Percentiles rank a stretch among this genome's conserved stretches.
These are phyloP conservation scores for Vitis labrusca DNA, from an alignment of 164 flowering plant genomes.

Conservation along the genomic window DNA sequence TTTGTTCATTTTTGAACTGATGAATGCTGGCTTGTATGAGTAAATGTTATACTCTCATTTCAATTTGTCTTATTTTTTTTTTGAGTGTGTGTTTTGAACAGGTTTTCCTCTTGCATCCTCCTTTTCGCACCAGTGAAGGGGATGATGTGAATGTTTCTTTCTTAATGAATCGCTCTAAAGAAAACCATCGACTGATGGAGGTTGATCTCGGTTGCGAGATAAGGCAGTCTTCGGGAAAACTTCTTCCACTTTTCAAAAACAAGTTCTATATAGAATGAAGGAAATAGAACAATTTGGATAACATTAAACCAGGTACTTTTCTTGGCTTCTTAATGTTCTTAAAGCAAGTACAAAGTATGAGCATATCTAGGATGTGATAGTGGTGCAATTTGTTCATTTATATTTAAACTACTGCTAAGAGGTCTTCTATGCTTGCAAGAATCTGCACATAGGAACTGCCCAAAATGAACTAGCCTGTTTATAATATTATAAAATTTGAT, in stretches of 20 bases:
- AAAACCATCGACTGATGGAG: conserved; percentile 88
- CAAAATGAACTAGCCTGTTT: too few relatives aligned
- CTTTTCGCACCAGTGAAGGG: conserved; percentile 46
- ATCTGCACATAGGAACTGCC: too few relatives aligned
- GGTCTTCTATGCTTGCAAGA: too few relatives aligned
- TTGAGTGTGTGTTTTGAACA: conserved; percentile 17
- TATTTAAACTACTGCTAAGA: too few relatives aligned
- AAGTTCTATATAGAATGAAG: conserved; percentile 74
- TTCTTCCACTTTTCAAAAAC: conserved; percentile 40
- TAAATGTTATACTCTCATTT: background rate
- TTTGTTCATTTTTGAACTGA: background rate
- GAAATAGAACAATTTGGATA: conserved; percentile 4
- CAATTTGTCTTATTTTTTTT: background rate
- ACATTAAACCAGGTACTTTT: conserved; percentile 9
- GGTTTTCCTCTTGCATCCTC: conserved; percentile 84
- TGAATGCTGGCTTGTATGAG: background rate
- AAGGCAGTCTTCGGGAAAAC: conserved; percentile 49
- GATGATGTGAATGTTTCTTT: conserved; percentile 53
- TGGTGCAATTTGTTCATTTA: background rate
- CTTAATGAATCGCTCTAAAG: conserved; percentile 76
- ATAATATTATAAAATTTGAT: too few relatives aligned
- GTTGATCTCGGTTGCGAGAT: conserved; percentile 68
- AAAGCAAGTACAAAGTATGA: background rate
- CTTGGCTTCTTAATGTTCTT: background rate
- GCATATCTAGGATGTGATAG: background rate